Evolutionary conservation across 768 basidiomycete genomes (phyloP).

Genomic region (Leccinum aurantiacum): DNA sequence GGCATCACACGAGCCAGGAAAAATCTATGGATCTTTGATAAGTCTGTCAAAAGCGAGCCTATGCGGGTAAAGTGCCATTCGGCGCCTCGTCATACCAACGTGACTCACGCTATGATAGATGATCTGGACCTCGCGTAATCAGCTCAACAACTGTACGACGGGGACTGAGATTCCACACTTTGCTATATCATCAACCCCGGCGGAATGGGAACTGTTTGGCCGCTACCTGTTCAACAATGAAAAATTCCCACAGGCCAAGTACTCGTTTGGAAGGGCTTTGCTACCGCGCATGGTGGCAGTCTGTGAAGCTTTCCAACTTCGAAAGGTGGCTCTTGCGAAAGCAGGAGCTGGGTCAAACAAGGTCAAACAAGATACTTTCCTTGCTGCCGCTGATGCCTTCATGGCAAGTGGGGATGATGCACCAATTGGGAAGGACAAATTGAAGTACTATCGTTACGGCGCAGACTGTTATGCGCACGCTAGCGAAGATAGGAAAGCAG

Average conservation of each 20-base stretch:
- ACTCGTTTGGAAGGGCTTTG: conserved; percentile 51
- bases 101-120: conserved; percentile 33
- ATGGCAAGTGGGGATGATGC: conserved; percentile 38
- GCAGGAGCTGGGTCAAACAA: conserved; percentile 23
- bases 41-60: conserved; percentile 52
- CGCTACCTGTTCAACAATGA: conserved; percentile 38
- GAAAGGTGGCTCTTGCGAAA: conserved; percentile 46
- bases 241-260: conserved; percentile 50
- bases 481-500: conserved; percentile 44
- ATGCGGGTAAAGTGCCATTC: conserved; percentile 46
- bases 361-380: conserved; percentile 34
- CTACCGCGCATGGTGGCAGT: conserved; percentile 43
- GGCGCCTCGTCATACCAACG: neutral
- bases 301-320: conserved; percentile 53
- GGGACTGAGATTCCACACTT: conserved; percentile 51
- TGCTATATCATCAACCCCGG: conserved; percentile 50
- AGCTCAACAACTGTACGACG: conserved; percentile 50
- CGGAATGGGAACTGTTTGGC: conserved; percentile 48
- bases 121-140: conserved; percentile 48
- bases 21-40: conserved; percentile 70
- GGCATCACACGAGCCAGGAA: conserved; percentile 69
- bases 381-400: conserved; percentile 51
- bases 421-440: conserved; percentile 24
- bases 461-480: conserved; percentile 48
- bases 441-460: conserved; percentile 42